Percentiles rank a stretch among this genome's conserved stretches.
These are phyloP conservation scores for Codiaeum variegatum DNA, from an alignment of 441 rosid species.

Conservation along the genomic window DNA sequence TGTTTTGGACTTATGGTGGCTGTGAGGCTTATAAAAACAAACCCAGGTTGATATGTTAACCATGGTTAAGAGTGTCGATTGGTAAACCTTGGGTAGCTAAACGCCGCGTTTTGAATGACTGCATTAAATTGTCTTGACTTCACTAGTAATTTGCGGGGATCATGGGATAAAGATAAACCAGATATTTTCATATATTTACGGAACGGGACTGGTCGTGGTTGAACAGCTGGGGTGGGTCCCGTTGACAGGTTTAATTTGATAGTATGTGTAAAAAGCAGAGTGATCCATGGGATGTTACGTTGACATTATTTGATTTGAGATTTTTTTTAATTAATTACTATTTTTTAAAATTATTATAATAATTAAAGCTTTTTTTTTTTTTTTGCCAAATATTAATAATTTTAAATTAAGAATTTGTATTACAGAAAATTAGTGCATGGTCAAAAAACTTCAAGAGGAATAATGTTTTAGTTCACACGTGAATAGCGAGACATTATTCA, in stretches of 20 bases:
- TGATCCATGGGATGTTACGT: background rate
- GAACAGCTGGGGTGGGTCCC: slow-evolving; percentile 9
- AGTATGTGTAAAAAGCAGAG: background rate
- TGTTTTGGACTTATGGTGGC: background rate
- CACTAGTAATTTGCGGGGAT: background rate
- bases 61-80: slow-evolving; percentile 6
- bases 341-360: too few species aligned
- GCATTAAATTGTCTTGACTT: background rate
- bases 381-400: too few species aligned
- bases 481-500: background rate
- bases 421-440: background rate
- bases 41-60: background rate
- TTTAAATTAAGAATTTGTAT: too few species aligned
- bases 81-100: background rate
- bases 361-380: too few species aligned
- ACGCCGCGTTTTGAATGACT: too few species aligned
- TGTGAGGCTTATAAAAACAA: slow-evolving; percentile 12
- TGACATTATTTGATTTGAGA: background rate
- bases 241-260: background rate
- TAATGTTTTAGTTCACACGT: background rate
- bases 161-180: background rate
- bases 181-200: background rate
- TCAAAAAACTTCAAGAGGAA: too few species aligned
- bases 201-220: slow-evolving; percentile 2
- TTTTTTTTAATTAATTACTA: too few species aligned